Evolutionary conservation across 2,329 filamentous ascomycete species (phyloP), one percentile per base, ranked within the genome.

Genomic region (Elsinoe fawcettii): DNA sequence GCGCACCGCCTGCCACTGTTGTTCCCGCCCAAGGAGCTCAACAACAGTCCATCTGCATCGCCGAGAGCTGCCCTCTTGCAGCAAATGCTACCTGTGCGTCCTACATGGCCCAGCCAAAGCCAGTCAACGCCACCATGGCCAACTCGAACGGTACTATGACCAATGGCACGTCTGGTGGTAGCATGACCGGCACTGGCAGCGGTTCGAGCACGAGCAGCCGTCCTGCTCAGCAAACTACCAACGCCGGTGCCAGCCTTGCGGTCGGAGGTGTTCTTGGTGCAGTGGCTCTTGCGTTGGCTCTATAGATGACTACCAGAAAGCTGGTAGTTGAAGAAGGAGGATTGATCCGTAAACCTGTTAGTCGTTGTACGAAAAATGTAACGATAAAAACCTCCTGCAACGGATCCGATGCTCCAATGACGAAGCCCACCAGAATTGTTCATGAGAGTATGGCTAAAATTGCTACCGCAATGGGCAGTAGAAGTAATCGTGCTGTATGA

Each of bases 21-120:
- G 73, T 81, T 56, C 69, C 74, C 18, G 64, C 69, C 5, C 73
- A 78, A 57, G 73, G 72, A 5, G 59, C 73, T 8, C 72, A 79
- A 63, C 70, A 80, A 20, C 79, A 84, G 68, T 71, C 76, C 56
- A 81, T 84, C 61, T 84, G 81, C 71, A 77, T 76, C 62, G 74
- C 73, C 37, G 69, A 71, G n/a, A 66, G 68, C 37, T 84, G 80
- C 67, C 76, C 76, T 1, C 51, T 77, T 11, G 73, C 77, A 12
- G 61, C 69, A 5, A 74, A 77, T 53, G 67, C 74, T 5, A 71
- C 70, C 5, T 84, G 81, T 64, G 63, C 64, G 16, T 63, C 66
- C n/a, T 81, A 81, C 63, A 67, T 67, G 39, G 14, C 58, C 16
- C 60, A 63, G 34, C 49, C 63, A 14, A 51, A 58, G 60, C 59